Percentiles rank a stretch among this genome's conserved stretches.
These are phyloP conservation scores for Penicillium sp. DNA, from an alignment of 2,329 filamentous ascomycete genomes.

Conservation along the genomic window DNA sequence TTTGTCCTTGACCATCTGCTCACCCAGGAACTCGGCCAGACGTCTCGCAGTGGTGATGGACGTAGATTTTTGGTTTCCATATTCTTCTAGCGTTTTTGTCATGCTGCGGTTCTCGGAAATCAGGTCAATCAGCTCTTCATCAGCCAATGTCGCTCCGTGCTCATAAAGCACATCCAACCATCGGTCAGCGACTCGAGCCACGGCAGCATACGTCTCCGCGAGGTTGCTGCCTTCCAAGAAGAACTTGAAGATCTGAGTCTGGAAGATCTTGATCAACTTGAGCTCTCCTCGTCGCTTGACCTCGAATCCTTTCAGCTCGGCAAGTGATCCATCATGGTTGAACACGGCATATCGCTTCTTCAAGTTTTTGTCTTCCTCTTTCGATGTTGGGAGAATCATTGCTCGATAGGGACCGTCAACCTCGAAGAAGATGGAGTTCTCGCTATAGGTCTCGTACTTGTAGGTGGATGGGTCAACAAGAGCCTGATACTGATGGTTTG, in stretches of 20 bases:
- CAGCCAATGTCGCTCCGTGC: constrained; percentile 84
- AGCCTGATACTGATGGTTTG: constrained; percentile 96
- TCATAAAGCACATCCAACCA: constrained; percentile 95
- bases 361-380: constrained; percentile 98
- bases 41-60: constrained; percentile 98
- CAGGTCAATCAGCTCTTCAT: constrained; percentile 98
- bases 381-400: constrained; percentile 96
- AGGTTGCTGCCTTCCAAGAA: constrained; percentile 90
- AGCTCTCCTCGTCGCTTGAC: constrained; percentile 96
- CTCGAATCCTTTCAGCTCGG: constrained; percentile 96
- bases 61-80: constrained; percentile 92
- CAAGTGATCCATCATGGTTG: constrained; percentile 94
- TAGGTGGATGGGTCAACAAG: constrained; percentile 76
- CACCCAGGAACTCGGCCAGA: constrained; percentile 91
- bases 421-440: constrained; percentile 99
- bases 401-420: constrained; percentile 97
- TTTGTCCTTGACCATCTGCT: constrained; percentile 99
- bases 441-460: constrained; percentile 94
- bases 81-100: constrained; percentile 95
- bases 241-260: constrained; percentile 99
- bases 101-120: constrained; percentile 99
- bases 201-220: constrained; percentile 83
- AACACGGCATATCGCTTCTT: constrained; percentile 99
- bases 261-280: constrained; percentile 99
- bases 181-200: constrained; percentile 91